Base-by-base conservation (phyloP, 2,329 filamentous ascomycete species). In the Ascochyta pisi region DNA sequence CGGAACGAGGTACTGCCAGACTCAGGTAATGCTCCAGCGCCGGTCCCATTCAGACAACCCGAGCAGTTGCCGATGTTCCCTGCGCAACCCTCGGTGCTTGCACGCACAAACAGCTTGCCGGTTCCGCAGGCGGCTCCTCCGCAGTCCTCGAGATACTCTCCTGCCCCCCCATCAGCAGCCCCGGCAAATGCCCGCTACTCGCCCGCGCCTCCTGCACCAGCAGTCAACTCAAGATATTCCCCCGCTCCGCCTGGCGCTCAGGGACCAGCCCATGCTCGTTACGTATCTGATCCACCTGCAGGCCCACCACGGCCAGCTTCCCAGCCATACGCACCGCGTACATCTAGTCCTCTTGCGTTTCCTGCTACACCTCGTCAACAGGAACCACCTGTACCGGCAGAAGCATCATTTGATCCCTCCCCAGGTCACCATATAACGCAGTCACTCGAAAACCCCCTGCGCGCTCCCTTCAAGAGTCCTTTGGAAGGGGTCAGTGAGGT, bases 281-380 rank as follows among this genome's bases (percentile, higher is more conserved):
- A 79, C 58, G 67, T 66, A 26, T 72, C 77, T 31, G 73, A 77
- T n/a, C 70, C 76, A 13, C 59, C 63, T 4, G 67, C 51, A 22
- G 66, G 55, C 23, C 70, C 67, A 10, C 70, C 67, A 40, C 69
- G 68, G 49, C 68, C 79, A 71, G 59, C 76, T 71, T 65, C 75
- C 13, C 77, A 85, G 57, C 79, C 83, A 4, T 88, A 87, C 69
- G 83, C 85, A 38, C 86, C 86, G 16, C 80, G 86, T 52, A 88
- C 85, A 6, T 88, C 85, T n/a, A 88, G 86, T 69, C 86, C 86
- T 15, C 76, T 88, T 15, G 85, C 85, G 29, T 81, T 83, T 45
- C 82, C 79, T 46, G 73, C 76, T 29, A 43, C 53, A 41, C 69
- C 75, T 24, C 73, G 77, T 10, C 73, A 72, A 12, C 62, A 64